Conservation (phyloP, 2,329 filamentous ascomycete genomes). For the Talaromyces sp. region DNA sequence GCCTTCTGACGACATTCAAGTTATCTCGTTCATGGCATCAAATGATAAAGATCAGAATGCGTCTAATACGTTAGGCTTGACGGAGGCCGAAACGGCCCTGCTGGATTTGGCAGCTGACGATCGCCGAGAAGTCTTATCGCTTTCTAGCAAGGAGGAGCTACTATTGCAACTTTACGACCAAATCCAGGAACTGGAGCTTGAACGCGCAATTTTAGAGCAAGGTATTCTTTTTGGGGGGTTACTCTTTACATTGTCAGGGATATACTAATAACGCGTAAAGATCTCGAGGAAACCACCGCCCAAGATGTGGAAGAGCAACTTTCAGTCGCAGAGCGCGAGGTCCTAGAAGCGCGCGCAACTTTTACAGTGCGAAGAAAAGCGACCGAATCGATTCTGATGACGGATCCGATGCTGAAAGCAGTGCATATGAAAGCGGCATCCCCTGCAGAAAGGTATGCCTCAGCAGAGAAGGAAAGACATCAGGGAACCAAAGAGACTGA, state of each 20-base stretch:
- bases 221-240: constrained; percentile 25
- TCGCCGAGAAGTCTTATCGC: constrained; percentile 46
- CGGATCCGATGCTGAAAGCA: constrained; percentile 71
- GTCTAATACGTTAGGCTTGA: constrained; percentile 24
- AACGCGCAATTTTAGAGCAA: constrained; percentile 61
- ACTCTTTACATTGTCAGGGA: background rate
- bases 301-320: constrained; percentile 51
- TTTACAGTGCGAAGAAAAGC: constrained; percentile 67
- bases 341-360: constrained; percentile 64
- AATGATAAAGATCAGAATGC: constrained; percentile 23
- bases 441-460: constrained; percentile 60
- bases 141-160: constrained; percentile 62
- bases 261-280: constrained; percentile 17
- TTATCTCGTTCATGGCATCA: constrained; percentile 31
- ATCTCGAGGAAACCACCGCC: constrained; percentile 37
- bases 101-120: constrained; percentile 41
- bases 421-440: constrained; percentile 64
- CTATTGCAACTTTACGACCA: constrained; percentile 66
- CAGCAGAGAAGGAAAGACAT: background rate
- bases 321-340: constrained; percentile 55
- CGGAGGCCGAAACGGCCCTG: constrained; percentile 29
- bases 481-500: background rate
- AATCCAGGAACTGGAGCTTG: constrained; percentile 65
- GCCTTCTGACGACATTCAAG: constrained; percentile 8
- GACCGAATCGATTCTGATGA: constrained; percentile 62